Conservation (phyloP, 345 rosid genomes). For the Aquilaria malaccensis region DNA sequence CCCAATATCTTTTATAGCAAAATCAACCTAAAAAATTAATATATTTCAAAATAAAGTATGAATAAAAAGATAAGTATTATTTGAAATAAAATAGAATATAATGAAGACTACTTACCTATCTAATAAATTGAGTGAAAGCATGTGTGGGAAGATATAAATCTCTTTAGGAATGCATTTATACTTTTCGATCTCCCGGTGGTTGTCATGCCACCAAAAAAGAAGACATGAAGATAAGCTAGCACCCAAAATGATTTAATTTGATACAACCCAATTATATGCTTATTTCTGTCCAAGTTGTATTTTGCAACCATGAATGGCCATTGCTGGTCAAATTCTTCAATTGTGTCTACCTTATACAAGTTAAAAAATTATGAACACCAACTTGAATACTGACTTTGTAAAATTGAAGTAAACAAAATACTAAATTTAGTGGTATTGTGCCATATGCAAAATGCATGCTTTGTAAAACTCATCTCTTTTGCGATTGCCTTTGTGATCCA, state of each 20-base stretch:
- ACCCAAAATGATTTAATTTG: neutral
- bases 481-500: no score
- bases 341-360: neutral
- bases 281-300: neutral
- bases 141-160: constrained; percentile 1
- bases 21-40: neutral
- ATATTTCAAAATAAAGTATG: neutral
- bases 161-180: neutral
- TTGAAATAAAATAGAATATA: neutral
- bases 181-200: neutral
- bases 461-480: neutral
- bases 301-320: neutral
- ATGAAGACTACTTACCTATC: neutral
- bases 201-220: constrained; percentile 1
- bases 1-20: neutral
- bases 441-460: neutral
- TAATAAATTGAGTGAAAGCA: neutral
- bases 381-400: neutral
- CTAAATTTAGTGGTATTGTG: neutral
- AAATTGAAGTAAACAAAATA: neutral
- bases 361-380: neutral
- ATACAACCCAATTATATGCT: no score
- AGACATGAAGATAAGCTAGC: neutral
- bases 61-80: neutral
- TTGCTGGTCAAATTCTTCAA: neutral